A percentile compares a stretch with the other conserved stretches of the same genome.
These are phyloP conservation scores for Claviceps lovelessii DNA, from an alignment of 2,329 filamentous ascomycete genomes.

Conservation along the genomic window DNA sequence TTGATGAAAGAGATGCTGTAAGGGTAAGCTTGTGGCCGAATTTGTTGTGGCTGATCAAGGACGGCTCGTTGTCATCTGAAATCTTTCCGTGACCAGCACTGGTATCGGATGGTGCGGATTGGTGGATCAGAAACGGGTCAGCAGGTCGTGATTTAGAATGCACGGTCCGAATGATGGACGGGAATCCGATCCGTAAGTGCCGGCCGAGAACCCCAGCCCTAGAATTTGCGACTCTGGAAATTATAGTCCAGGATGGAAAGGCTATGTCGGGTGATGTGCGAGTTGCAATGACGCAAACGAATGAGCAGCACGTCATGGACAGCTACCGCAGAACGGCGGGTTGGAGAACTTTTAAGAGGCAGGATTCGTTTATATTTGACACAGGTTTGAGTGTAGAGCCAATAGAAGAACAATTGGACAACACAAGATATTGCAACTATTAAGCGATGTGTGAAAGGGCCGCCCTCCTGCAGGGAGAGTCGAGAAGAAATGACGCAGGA, in stretches of 20 bases:
- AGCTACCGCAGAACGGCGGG: not conserved
- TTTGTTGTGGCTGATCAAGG: not conserved
- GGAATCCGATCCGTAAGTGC: not conserved
- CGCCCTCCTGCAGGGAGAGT: not conserved
- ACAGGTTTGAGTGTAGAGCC: not conserved
- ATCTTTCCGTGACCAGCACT: not conserved
- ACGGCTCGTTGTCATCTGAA: not conserved
- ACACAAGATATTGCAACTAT: not conserved
- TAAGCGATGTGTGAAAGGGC: not conserved
- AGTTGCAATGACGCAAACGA: not conserved
- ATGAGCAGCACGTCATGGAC: not conserved
- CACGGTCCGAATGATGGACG: not conserved
- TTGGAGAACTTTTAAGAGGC: not conserved
- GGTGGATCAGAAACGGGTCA: not conserved
- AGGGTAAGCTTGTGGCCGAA: not conserved
- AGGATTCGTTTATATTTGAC: not conserved
- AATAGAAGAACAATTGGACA: not conserved
- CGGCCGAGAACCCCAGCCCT: not conserved
- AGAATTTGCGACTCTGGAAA: not conserved
- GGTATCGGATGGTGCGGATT: not conserved
- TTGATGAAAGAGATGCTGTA: not conserved
- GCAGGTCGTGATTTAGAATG: not conserved
- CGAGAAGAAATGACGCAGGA: not conserved
- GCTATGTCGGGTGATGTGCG: not conserved
- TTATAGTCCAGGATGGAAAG: not conserved